Percentiles rank a stretch among this genome's conserved stretches.
phyloP scores from a whole-genome alignment of 2,329 filamentous ascomycete species.

The Chrysoporthe cubensis region DNA sequence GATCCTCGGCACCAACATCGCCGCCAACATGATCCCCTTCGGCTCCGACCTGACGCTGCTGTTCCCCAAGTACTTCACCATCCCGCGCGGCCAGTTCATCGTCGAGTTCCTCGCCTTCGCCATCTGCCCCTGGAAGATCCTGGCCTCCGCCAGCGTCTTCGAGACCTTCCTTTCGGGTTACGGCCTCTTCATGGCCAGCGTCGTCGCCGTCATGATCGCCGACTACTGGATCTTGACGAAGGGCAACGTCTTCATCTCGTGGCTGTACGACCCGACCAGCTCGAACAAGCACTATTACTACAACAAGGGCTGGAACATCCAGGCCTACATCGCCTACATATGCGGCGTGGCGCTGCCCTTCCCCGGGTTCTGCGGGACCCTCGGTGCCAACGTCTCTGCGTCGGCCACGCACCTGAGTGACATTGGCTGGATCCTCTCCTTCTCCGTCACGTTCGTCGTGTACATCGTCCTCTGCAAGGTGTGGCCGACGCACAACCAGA shows the following conservation, averaged over 20 bases:
- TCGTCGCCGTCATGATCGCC: slow-evolving; percentile 31
- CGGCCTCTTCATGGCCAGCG: slow-evolving; percentile 32
- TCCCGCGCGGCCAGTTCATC: slow-evolving; percentile 38
- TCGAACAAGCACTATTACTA: slow-evolving; percentile 41
- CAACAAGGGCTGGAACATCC: slow-evolving; percentile 40
- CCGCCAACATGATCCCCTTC: slow-evolving; percentile 44
- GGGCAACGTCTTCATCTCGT: slow-evolving; percentile 40
- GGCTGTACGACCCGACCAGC: slow-evolving; percentile 38
- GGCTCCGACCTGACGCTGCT: slow-evolving; percentile 42
- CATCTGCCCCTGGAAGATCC: slow-evolving; percentile 34
- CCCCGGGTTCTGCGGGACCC: slow-evolving; percentile 39
- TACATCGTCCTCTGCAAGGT: slow-evolving; percentile 42
- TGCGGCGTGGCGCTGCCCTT: slow-evolving; percentile 40
- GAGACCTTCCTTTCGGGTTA: slow-evolving; percentile 32
- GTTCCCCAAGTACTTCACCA: slow-evolving; percentile 42
- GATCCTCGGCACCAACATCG: slow-evolving; percentile 33
- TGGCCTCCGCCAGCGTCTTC: slow-evolving; percentile 31
- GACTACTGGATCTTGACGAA: slow-evolving; percentile 41
- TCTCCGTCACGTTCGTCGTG: slow-evolving; percentile 37
- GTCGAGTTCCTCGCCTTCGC: slow-evolving; percentile 30
- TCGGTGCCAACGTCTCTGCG: slow-evolving; percentile 38
- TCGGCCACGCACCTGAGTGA: slow-evolving; percentile 39
- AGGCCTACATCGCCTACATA: slow-evolving; percentile 41
- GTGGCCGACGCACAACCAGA: slow-evolving; percentile 32
- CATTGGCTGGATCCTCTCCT: slow-evolving; percentile 42